Percentiles rank a stretch among this genome's conserved stretches.
Evolutionary conservation across 78 protist species (phyloP).

Genomic region (Speleostelium caveatum): DNA sequence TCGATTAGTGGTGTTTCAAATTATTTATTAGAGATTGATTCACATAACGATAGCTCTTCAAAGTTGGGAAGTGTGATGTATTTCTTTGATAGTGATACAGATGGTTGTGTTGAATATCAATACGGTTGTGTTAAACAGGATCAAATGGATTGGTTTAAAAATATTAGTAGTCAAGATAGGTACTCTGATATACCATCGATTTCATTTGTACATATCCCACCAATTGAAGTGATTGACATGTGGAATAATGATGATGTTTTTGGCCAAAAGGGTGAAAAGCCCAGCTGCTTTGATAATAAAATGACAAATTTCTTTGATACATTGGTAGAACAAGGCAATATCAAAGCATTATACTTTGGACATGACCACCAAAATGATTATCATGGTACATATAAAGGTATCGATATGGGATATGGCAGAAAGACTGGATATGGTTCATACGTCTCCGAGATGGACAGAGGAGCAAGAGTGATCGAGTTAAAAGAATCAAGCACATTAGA

Average conservation of each 20-base stretch:
- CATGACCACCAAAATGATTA: too few relatives aligned
- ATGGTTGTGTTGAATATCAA: too few relatives aligned
- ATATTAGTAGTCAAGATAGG: too few relatives aligned
- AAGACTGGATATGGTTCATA: constrained; percentile 57
- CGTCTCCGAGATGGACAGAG: neutral
- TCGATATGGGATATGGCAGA: constrained; percentile 64
- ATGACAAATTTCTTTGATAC: constrained; percentile 4
- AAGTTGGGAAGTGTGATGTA: too few relatives aligned
- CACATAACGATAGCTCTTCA: too few relatives aligned
- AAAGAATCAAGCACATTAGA: neutral
- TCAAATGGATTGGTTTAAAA: too few relatives aligned
- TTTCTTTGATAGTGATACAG: too few relatives aligned
- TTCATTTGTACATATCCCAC: constrained; percentile 39
- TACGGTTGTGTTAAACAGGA: too few relatives aligned
- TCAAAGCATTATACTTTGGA: too few relatives aligned
- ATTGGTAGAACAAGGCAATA: constrained; percentile 24
- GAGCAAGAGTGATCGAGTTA: constrained; percentile 36
- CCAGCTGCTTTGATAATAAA: constrained; percentile 19
- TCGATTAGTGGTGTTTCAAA: too few relatives aligned
- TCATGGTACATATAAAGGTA: too few relatives aligned
- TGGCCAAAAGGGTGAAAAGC: constrained; percentile 10
- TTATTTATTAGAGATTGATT: too few relatives aligned
- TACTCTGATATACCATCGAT: constrained; percentile 16
- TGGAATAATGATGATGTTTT: constrained; percentile 19
- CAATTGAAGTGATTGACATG: constrained; percentile 28